Evolutionary conservation across 2,329 filamentous ascomycete genomes (phyloP), one percentile per base, ranked within the genome.

Genomic region (Aspergillus pseudoterreus): DNA sequence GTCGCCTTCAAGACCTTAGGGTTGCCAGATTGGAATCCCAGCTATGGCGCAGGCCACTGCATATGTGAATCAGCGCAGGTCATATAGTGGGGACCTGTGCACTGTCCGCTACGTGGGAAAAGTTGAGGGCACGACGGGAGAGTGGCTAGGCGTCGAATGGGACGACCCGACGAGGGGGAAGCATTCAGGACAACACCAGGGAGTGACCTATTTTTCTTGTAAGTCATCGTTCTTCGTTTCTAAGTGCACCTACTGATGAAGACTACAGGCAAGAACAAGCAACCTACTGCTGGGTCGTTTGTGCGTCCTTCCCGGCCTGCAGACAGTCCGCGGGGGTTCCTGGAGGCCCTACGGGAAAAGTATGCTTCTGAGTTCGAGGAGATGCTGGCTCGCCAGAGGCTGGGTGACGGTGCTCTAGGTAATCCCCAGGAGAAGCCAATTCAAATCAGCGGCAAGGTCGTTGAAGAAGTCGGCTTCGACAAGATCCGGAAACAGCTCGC

Each of bases 81-180:
- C 90, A 3, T 95, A 88, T 63, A 84, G 87, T 58, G 84, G 83
- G 30, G 83, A 84, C 17, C 73, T 88, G 39, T 96, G 92, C 72
- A 97, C 92, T 1, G 81, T 97, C 52, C 85, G 90, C 55, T 97
- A 92, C 66, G 74, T 88, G 55, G 94, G 94, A 42, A 71, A 80
- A 32, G 87, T 97, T 6, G 78, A 82, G 46, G 88, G 87, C 59
- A 92, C 90, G 8, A 78, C 82, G 41, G 89, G 90, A 45, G 77
- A 81, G 56, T 97, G 92, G 92, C 80, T 97, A 32, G 94, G 94
- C 43, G 90, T 97, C 44, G 94, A 99, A 79, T 99, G 94, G 94
- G 92, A 97, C 72, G 89, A 96, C 69, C 76, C 85, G 51, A 80
- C 78, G 35, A 82, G 92, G 63, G 94, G 94, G 55, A 97, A 96